Evolutionary conservation across 2,329 filamentous ascomycete species (phyloP), one percentile per base, ranked within the genome.

Genomic region (Aspergillus latus): DNA sequence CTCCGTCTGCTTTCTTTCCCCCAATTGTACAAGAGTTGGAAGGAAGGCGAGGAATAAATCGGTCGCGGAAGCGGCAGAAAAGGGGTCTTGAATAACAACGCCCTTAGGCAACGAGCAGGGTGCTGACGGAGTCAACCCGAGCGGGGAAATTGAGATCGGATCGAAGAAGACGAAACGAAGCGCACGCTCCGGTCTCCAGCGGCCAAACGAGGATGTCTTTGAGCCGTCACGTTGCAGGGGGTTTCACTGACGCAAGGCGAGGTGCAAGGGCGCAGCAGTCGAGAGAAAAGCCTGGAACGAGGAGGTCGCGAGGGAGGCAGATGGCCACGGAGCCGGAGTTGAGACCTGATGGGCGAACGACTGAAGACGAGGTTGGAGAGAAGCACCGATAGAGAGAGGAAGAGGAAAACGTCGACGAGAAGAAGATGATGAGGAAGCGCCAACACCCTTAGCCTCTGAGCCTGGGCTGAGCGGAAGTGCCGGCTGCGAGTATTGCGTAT

Each of bases 151-250:
- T 49, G 50, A 56, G 47, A 52, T 54, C 43, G 55, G 37, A 49
- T 45, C 53, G 49, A 48, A 37, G 49, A 48, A 21, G 21, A 21
- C 37, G 46, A 55, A 49, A 44, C 28, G 53, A 48, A 57, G 49
- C 56, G 58, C 56, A 44, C 52, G 52, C 61, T 62, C 62, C 62
- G 60, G 63, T 60, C 63, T 65, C 61, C 63, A 62, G 59, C 60
- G 63, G 61, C 59, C 62, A 61, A 62, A 64, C 57, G 58, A 62
- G 57, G 60, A 59, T 58, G 59, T 52, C 50, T 53, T 47, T 45
- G 56, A 59, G 53, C 59, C 60, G 60, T 69, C 66, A 69, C 66
- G 67, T 67, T 67, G 63, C 59, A 63, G 64, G 66, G 40, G 64
- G 61, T 54, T 60, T 60, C 53, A 59, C 59, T 64, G 66, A 69